Conservation (phyloP, 164 flowering plant species). For the Piper betle region DNA sequence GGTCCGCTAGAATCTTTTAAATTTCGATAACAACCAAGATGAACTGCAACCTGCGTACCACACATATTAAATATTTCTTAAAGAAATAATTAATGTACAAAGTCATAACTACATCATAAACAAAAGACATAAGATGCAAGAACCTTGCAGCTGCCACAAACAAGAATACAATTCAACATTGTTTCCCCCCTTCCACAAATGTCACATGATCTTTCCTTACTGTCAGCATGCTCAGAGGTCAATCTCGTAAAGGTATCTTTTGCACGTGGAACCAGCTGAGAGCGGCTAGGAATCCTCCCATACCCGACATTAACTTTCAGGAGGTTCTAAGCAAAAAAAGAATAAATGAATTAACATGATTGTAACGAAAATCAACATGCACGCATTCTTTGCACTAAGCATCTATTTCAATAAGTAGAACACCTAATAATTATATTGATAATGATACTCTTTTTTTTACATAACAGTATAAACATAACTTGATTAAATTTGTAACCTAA, state of each 20-base stretch:
- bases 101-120: background rate
- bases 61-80: background rate
- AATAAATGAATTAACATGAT: background rate
- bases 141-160: constrained; percentile 95
- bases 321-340: background rate
- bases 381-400: background rate
- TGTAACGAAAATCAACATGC: background rate
- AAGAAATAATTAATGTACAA: background rate
- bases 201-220: constrained; percentile 64
- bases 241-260: constrained; percentile 54
- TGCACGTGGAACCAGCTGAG: constrained; percentile 47
- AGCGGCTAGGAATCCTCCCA: constrained; percentile 33
- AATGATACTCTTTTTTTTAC: too few species aligned
- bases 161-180: constrained; percentile 47
- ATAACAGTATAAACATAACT: too few species aligned
- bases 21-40: constrained; percentile 70
- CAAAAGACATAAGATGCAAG: background rate
- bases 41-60: constrained; percentile 69
- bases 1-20: constrained; percentile 63
- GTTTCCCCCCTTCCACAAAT: constrained; percentile 75
- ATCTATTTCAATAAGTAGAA: too few species aligned
- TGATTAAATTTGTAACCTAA: too few species aligned
- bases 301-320: constrained; percentile 23
- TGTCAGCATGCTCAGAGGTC: constrained; percentile 27
- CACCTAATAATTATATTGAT: too few species aligned